Base-by-base conservation (phyloP, 441 rosid species). In the Gossypium trilobum region DNA sequence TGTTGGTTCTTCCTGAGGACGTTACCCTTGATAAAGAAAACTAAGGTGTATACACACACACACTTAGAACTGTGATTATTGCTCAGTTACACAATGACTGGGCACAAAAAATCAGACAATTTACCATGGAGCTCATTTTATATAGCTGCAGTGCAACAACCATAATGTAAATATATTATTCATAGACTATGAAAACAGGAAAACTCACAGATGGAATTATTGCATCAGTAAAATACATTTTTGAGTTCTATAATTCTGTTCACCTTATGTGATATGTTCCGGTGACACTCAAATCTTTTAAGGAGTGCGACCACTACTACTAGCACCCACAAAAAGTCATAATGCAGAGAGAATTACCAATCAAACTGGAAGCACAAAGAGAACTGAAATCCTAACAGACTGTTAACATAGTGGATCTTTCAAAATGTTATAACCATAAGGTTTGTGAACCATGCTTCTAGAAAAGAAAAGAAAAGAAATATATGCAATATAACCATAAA, bases 281-380 rank as follows among this genome's bases (percentile, higher is more conserved):
- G 7, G 20, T 22, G 57, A 23, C 31, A 46, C 13, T 51, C 70
- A 13, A 66, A 66, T 23, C 1, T 48, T 67, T 67, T 23, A 14
- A 44, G 13, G 31, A 42, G 70, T 11, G 13, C 0, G 13, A 6
- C 6, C 56, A 23, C 31, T 1, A 23, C 29, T 51, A 23, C 70
- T 22, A 44, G 55, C 19, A 67, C 70, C 19, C 55, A 20, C 13
- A 20, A 65, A 11, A 46, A 44, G 10, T 23, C 20, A 66, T 6
- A 25, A 46, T 23, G 22, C 56, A 66, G 19, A 44, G 29, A 46
- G 69, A 20, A 64, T 20, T 64, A 44, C 69, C 33, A 11, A 65
- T 44, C 33, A 65, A 65, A 44, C 70, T 20, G 11, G 69, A 65
- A 63, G 55, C 55, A 44, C 48, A 65, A 65, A 44, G 48, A 44